phyloP scores from a whole-genome alignment of 2,329 filamentous ascomycete species.

The Aspergillus texensis region DNA sequence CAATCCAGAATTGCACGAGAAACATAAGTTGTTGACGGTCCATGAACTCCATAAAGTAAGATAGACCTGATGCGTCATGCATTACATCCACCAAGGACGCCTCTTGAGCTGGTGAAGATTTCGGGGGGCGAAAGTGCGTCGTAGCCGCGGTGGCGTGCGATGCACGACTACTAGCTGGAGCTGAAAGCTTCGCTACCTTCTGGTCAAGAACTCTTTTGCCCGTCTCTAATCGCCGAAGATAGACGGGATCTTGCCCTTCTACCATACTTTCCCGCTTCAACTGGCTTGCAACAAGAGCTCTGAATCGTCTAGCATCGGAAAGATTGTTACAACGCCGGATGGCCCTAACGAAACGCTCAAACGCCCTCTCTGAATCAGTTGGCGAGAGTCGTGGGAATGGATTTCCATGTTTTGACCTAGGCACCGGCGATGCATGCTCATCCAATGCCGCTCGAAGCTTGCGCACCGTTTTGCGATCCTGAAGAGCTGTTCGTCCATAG shows the following conservation, averaged over 20 bases:
- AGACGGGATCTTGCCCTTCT: constrained; percentile 80
- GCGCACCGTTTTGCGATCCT: constrained; percentile 92
- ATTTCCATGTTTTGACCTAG: constrained; percentile 64
- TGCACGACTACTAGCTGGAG: constrained; percentile 55
- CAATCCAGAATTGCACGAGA: constrained; percentile 96
- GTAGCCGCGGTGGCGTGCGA: constrained; percentile 34
- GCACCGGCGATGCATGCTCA: constrained; percentile 84
- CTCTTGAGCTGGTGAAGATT: constrained; percentile 68
- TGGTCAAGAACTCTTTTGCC: constrained; percentile 88
- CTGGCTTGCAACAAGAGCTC: constrained; percentile 90
- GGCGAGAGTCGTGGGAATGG: constrained; percentile 78
- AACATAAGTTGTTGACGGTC: constrained; percentile 85
- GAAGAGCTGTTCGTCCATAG: constrained; percentile 80
- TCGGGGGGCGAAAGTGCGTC: constrained; percentile 36
- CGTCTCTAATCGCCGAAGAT: constrained; percentile 86
- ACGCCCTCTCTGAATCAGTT: constrained; percentile 85
- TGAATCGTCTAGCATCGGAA: constrained; percentile 87
- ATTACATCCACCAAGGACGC: constrained; percentile 82
- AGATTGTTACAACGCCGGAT: constrained; percentile 88
- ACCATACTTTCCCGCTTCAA: constrained; percentile 79
- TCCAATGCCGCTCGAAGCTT: constrained; percentile 90
- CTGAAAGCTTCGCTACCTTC: constrained; percentile 78
- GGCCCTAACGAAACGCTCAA: constrained; percentile 89
- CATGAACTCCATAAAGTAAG: constrained; percentile 99
- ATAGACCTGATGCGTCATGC: constrained; percentile 84